Base-by-base conservation (phyloP, 345 rosid species). In the Hibiscus tridactylites region DNA sequence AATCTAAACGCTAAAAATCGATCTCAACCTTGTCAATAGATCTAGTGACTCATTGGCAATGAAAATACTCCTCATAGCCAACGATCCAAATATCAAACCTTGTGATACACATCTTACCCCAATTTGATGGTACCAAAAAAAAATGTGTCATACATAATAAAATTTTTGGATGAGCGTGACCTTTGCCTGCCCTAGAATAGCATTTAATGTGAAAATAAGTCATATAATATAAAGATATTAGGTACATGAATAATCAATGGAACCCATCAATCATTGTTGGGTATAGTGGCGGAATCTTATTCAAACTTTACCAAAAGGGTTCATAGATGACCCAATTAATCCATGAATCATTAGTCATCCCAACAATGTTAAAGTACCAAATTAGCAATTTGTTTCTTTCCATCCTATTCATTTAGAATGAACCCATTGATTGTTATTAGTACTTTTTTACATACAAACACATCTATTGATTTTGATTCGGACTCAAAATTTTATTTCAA, bases 301-400 rank as follows among this genome's bases (percentile, higher is more conserved):
- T 65, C 46, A 71, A 65, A 68, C 50, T 44, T 39, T 37, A 37
- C 13, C 19, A 71, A 29, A 65, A 54, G 37, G 53, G 64, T 69
- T 15, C 44, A 71, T 65, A 54, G 61, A 71, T 65, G 54, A 31
- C 79, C 28, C 47, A 44, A 44, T 44, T 44, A 9, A 44, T 63
- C 1, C 49, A 63, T n/a, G 67, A 62, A 63, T 15, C 60, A 5
- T 19, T 64, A 15, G 24, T 33, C 13, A 62, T n/a, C 33, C 17
- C 17, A 65, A 65, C 42, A 1, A 37, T 37, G 42, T 37, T 37
- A 39, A 8, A 39, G 44, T 39, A 39, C 44, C 9, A 44, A 65
- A 65, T 65, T 44, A 31, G 39, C 37, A 60, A 11, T 0, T 60
- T 60, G 63, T 13, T 28, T 60, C 17, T 42, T 44, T 10, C 33